These are phyloP conservation scores for Trypethelium eluteriae DNA, from an alignment of 495 filamentous ascomycete species.

Conservation along the genomic window DNA sequence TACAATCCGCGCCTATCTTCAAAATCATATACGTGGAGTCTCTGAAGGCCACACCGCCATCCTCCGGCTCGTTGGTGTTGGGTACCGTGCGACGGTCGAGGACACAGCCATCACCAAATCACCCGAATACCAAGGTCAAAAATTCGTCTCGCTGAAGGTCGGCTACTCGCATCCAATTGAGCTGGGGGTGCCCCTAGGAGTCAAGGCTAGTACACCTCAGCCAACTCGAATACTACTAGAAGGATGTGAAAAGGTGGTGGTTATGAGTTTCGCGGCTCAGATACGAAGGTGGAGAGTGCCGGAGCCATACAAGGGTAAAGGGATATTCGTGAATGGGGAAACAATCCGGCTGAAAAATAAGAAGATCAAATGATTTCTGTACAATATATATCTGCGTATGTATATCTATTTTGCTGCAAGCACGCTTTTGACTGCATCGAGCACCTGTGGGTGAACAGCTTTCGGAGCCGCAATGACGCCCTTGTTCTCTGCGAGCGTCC, in stretches of 20 bases:
- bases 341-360: slow-evolving; percentile 95
- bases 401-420: slow-evolving; percentile 47
- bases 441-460: slow-evolving; percentile 64
- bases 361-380: slow-evolving; percentile 75
- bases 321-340: slow-evolving; percentile 94
- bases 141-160: slow-evolving; percentile 85
- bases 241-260: slow-evolving; percentile 71
- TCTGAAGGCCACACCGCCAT: slow-evolving; percentile 94
- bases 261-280: slow-evolving; percentile 83
- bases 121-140: slow-evolving; percentile 67
- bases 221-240: slow-evolving; percentile 92
- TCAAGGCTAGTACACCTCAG: slow-evolving; percentile 81
- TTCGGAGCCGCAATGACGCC: slow-evolving; percentile 84
- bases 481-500: slow-evolving; percentile 81
- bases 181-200: slow-evolving; percentile 68
- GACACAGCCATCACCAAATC: slow-evolving; percentile 57
- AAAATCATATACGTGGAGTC: slow-evolving; percentile 83
- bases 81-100: slow-evolving; percentile 85
- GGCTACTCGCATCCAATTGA: slow-evolving; percentile 95
- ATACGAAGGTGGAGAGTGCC: slow-evolving; percentile 83
- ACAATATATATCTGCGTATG: neutral
- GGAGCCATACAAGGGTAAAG: slow-evolving; percentile 99
- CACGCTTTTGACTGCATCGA: slow-evolving; percentile 75
- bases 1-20: slow-evolving; percentile 79
- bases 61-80: slow-evolving; percentile 88